These are phyloP conservation scores for Saussurea involucrata DNA, from an alignment of 129 eudicot genomes.

Conservation along the genomic window DNA sequence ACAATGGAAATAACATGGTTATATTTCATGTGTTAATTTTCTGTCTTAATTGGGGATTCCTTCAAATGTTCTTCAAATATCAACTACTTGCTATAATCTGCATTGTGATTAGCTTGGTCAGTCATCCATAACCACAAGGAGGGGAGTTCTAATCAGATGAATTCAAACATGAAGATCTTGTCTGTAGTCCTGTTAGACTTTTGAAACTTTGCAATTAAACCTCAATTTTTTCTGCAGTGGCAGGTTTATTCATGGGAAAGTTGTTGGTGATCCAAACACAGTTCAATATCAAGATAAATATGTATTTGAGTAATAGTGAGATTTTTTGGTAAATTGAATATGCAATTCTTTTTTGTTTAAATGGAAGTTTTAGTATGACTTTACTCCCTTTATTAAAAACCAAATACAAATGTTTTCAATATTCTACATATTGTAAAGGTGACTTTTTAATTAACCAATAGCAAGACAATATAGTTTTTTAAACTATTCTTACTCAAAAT, in stretches of 20 bases:
- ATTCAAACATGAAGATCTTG: not conserved
- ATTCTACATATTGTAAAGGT: too few species aligned
- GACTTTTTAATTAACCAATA: too few species aligned
- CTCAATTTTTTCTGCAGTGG: slow-evolving; percentile 38
- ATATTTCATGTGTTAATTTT: not conserved
- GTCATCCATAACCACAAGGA: not conserved
- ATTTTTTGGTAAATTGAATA: too few species aligned
- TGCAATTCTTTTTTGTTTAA: too few species aligned
- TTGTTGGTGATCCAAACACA: slow-evolving; percentile 64
- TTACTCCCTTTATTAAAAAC: too few species aligned
- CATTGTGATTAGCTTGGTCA: not conserved
- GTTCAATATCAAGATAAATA: slow-evolving; percentile 59
- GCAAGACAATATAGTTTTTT: too few species aligned
- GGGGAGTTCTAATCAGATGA: not conserved
- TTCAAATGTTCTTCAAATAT: not conserved
- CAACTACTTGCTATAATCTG: not conserved
- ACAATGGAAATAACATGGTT: too few species aligned
- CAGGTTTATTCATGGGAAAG: slow-evolving; percentile 90
- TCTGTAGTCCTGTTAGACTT: not conserved
- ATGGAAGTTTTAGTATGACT: too few species aligned
- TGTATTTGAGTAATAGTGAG: slow-evolving; percentile 38
- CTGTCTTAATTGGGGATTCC: not conserved
- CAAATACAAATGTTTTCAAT: too few species aligned
- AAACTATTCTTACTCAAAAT: too few species aligned
- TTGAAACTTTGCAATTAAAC: slow-evolving; percentile 1